Base-by-base conservation (phyloP, 805 yeast genomes). In the Saturnispora diversa region DNA sequence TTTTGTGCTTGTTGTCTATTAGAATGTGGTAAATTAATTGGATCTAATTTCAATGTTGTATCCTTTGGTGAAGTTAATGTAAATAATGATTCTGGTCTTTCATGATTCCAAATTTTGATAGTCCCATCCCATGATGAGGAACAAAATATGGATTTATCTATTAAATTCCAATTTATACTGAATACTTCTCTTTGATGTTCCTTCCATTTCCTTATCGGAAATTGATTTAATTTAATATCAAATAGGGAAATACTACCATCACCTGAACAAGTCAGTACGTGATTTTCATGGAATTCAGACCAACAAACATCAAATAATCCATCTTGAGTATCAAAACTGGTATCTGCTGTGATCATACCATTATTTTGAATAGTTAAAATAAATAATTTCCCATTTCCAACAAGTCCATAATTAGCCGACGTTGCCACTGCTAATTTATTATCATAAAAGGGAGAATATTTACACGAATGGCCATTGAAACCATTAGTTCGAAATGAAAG, bases 91-190 rank as follows among this genome's bases (percentile, higher is more conserved):
- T 68, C 63, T 22, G 59, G 62, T 42, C 87, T 65, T 29, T 60
- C 59, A 0, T 92, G 87, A 0, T 78, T 59, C 94, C 94, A 84
- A 8, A 85, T 54, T 58, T 84, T 85, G 28, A 88, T 72, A 0
- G 82, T 65, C 0, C 97, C 95, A 58, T 90, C 97, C 97, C 97
- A 90, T 7, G 94, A 81, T 21, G 88, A 73, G 15, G 90, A 72
- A 29, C 81, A 77, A 59, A 90, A 84, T 13, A 66, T 66, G 4
- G 70, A 54, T 60, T 86, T 63, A 37, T 62, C 65, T 5, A 59
- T 60, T 37, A 59, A 32, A 43, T 61, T 62, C 68, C 68, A 63
- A 44, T 54, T 48, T 19, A 63, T 65, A 0, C 62, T 54, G 39
- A 62, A 63, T 12, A 62, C 65, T 37, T 62, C 66, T 34, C 62